Base-by-base conservation (phyloP, 176 grass and related monocot species). In the Aegilops speltoides region DNA sequence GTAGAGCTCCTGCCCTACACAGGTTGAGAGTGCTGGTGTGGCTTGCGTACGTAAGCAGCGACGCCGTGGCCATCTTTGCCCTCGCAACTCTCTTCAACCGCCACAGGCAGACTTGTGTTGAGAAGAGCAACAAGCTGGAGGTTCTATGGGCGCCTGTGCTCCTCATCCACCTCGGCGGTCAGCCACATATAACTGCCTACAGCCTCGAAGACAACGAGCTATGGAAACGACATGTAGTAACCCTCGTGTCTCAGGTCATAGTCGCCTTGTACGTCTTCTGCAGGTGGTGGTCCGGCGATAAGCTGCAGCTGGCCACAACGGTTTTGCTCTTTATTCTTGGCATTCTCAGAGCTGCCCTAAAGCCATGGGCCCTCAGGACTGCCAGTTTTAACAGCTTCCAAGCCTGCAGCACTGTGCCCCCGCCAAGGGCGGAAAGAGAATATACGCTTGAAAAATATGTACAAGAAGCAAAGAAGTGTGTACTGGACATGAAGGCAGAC, bases 381-480 rank as follows among this genome's bases (percentile, higher is more conserved):
- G 19, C 54, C 0, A 57, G 54, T 2, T 57, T 57, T 3, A 20
- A 57, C 17, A 57, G 54, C 54, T 3, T 8, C 2, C 54, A 57
- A 1, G 15, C 15, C 48, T 22, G 7, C 19, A 22, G 19, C 7
- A 8, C 2, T 0, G 19, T 8, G 54, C 54, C 19, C 19, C 19
- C 8, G 2, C 0, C 19, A 56, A 0, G 0, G 0, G 2, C 0
- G 7, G 7, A 19, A 6, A 56, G 52, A 8, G 7, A 3, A 8
- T 22, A 22, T 22, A 57, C 54, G 0, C 16, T 0, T 8, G 7
- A 57, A 57, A 2, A 8, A 22, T 57, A 57, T 57, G 54, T 57
- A 22, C 2, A 22, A 20, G 19, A 2, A 22, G 54, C 54, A 59
- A 59, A 59, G n/a, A 12, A 0, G n/a, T 62, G 60, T 1, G 22